A percentile compares a stretch with the other conserved stretches of the same genome.
Evolutionary conservation across 495 filamentous ascomycete species (phyloP).

Genomic region (Annulohypoxylon bovei): DNA sequence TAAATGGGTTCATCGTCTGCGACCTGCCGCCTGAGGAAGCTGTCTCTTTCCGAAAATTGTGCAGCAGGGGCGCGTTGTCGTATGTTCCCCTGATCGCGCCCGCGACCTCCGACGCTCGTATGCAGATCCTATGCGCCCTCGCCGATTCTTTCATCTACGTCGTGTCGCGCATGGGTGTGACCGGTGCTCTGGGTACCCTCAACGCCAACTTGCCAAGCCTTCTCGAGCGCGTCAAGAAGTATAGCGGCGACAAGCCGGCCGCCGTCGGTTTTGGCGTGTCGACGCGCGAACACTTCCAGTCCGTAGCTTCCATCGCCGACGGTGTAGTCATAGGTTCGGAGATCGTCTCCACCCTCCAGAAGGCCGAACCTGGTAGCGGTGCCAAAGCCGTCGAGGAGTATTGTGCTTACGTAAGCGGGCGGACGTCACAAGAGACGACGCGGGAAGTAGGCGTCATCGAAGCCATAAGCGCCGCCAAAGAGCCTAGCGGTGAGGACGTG

Average conservation of each 20-base stretch:
- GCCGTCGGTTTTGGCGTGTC: constrained; percentile 96
- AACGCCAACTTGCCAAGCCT: constrained; percentile 83
- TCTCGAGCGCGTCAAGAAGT: constrained; percentile 85
- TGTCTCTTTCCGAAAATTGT: constrained; percentile 86
- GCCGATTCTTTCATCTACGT: constrained; percentile 99
- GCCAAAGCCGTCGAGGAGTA: constrained; percentile 85
- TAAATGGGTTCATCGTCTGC: constrained; percentile 98
- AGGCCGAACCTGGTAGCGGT: constrained; percentile 74
- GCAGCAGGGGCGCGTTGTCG: constrained; percentile 80
- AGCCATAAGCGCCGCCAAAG: constrained; percentile 64
- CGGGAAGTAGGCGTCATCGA: constrained; percentile 72
- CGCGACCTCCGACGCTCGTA: constrained; percentile 87
- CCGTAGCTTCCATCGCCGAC: constrained; percentile 83
- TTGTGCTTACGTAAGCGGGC: constrained; percentile 80
- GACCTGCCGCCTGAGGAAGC: constrained; percentile 98
- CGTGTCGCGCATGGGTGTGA: constrained; percentile 96
- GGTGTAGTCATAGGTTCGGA: constrained; percentile 98
- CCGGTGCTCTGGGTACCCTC: constrained; percentile 84
- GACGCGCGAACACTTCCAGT: constrained; percentile 91
- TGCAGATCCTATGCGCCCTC: constrained; percentile 95
- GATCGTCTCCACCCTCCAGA: constrained; percentile 81
- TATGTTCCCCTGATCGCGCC: constrained; percentile 97
- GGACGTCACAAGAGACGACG: constrained; percentile 59
- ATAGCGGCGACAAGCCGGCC: constrained; percentile 87
- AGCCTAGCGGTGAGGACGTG: constrained; percentile 60